A percentile compares a stretch with the other conserved stretches of the same genome.
Evolutionary conservation across 2,329 filamentous ascomycete species (phyloP).

Genomic region (Ophiostoma triangulosporum): DNA sequence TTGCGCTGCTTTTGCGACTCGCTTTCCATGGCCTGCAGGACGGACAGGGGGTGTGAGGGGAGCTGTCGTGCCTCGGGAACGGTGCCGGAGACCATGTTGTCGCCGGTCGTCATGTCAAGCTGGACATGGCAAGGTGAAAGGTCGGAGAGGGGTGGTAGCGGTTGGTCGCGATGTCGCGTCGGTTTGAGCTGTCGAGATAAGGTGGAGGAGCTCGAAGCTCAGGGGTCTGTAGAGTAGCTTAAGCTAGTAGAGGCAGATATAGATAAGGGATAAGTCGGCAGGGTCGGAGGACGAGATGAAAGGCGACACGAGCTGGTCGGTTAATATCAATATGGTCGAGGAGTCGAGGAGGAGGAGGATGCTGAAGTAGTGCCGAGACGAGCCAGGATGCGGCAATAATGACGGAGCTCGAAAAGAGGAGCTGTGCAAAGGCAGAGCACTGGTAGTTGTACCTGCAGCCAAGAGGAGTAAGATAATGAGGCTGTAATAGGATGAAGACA

Average conservation of each 20-base stretch:
- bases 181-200: background rate
- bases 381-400: conserved; percentile 1
- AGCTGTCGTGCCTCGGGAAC: background rate
- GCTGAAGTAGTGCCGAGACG: too few species aligned
- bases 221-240: too few species aligned
- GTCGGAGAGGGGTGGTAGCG: background rate
- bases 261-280: background rate
- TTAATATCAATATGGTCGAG: too few species aligned
- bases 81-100: conserved; percentile 6
- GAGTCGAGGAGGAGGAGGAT: background rate
- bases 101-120: conserved; percentile 11
- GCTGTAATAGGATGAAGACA: background rate
- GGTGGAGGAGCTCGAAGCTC: background rate
- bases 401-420: background rate
- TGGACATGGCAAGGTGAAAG: conserved; percentile 5
- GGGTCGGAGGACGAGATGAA: background rate
- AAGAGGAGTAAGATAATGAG: background rate
- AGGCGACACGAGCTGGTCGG: too few species aligned
- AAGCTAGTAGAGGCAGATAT: background rate
- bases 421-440: too few species aligned
- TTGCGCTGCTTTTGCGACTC: conserved; percentile 67
- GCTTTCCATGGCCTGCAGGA: background rate
- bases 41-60: background rate
- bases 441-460: too few species aligned
- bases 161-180: background rate